Conservation (phyloP, 805 yeast genomes). For the Diddensiella transvaalensis region DNA sequence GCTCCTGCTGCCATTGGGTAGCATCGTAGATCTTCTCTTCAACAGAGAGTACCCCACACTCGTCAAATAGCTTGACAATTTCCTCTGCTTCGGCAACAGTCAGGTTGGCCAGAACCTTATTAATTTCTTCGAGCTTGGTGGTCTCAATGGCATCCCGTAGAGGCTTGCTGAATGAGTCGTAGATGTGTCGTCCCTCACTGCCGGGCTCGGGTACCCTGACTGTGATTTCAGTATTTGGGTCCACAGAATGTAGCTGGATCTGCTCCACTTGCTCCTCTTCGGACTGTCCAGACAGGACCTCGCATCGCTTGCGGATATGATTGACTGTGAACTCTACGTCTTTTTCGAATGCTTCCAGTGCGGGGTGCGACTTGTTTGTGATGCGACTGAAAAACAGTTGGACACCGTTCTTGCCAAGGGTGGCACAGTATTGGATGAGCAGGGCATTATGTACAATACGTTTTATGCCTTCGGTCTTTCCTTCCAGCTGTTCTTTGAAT, state of each 20-base stretch:
- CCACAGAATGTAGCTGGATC: slow-evolving; percentile 84
- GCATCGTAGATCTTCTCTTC: slow-evolving; percentile 48
- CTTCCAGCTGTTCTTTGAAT: slow-evolving; percentile 73
- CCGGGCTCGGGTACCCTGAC: slow-evolving; percentile 67
- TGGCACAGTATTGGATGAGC: slow-evolving; percentile 64
- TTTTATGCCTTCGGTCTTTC: slow-evolving; percentile 50
- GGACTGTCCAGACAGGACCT: slow-evolving; percentile 54
- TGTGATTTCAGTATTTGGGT: slow-evolving; percentile 71
- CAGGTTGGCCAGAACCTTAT: slow-evolving; percentile 72
- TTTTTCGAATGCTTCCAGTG: slow-evolving; percentile 61
- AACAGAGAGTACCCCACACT: slow-evolving; percentile 79
- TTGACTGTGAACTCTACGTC: slow-evolving; percentile 71
- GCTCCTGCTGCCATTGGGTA: slow-evolving; percentile 32
- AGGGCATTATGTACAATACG: slow-evolving; percentile 78
- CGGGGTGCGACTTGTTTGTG: slow-evolving; percentile 52
- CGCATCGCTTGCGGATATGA: slow-evolving; percentile 76
- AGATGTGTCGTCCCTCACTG: slow-evolving; percentile 43
- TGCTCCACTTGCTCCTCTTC: slow-evolving; percentile 52
- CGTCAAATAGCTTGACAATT: slow-evolving; percentile 67
- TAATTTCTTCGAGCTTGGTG: slow-evolving; percentile 69
- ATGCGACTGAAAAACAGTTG: slow-evolving; percentile 67
- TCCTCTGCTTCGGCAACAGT: slow-evolving; percentile 75
- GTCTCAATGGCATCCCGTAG: slow-evolving; percentile 79
- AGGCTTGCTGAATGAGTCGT: slow-evolving; percentile 55
- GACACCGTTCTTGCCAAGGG: slow-evolving; percentile 47